Evolutionary conservation across 1,284 basidiomycete genomes (phyloP), one percentile per base, ranked within the genome.

Genomic region (Rhodotorula sp.): DNA sequence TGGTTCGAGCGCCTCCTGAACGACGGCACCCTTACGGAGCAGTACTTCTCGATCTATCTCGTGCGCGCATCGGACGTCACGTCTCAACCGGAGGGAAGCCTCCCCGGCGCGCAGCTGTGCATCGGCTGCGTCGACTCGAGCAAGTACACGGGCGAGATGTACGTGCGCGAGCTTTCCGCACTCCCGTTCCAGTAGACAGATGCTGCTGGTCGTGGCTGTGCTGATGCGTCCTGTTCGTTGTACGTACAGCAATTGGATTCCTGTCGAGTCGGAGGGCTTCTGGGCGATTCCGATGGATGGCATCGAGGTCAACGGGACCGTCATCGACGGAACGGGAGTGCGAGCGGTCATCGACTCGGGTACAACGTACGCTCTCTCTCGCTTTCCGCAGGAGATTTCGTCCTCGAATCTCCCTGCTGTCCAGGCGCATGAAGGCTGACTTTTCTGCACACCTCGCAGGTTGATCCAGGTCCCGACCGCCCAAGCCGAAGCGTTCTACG

Each of bases 1-100:
- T 64, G 61, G 53, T 76, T 76, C 54, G 73, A 76, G 50, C 74
- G 74, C 63, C 62, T 74, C 41, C 67, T 76, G 61, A 58, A 61
- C 19, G 45, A 48, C 34, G 58, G 56, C 46, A 27, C 44, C 34
- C 62, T 76, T n/a, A 25, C 67, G n/a, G 63, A 68, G 46, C 74
- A 66, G 12, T 72, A 72, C 68, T 72, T 76, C 44, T 25, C 49
- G 9, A 49, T 74, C 56, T 72, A 67, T 53, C 59, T 71, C 25
- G 54, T 64, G 27, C 66, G 75, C 23, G 70, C 71, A 25, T 41
- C 70, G 19, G 75, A 76, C 59, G 42, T 67, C 14, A 59, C 64
- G 4, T 27, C 64, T 19, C 27, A 63, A 25, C 57, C 57, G n/a
- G 53, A 41, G 10, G 73, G 73, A 1, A 68, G 63, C 7, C 25